A percentile compares a stretch with the other conserved stretches of the same genome.
phyloP scores from a whole-genome alignment of 805 yeast genomes.

The Wickerhamiella shivajii region DNA sequence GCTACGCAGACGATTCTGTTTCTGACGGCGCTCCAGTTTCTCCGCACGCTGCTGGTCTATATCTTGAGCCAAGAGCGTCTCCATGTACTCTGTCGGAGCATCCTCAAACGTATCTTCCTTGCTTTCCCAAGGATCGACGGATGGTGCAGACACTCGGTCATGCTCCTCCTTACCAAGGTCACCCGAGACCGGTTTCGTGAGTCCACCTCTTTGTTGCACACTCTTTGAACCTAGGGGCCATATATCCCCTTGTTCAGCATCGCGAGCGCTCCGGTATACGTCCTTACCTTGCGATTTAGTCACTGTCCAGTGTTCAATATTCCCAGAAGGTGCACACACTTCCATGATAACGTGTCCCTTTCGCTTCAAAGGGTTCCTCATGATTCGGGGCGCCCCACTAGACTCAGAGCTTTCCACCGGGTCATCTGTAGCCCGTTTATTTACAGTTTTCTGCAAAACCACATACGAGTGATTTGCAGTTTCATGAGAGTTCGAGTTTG shows the following conservation, averaged over 20 bases:
- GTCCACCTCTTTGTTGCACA: constrained; percentile 25
- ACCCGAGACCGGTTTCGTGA: neutral
- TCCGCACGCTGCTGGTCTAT: constrained; percentile 8
- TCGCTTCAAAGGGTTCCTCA: constrained; percentile 52
- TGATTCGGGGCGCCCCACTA: constrained; percentile 42
- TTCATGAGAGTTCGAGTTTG: constrained; percentile 56
- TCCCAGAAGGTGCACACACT: constrained; percentile 67
- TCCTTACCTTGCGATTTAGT: constrained; percentile 63
- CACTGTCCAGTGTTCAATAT: constrained; percentile 74
- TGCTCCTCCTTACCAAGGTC: neutral
- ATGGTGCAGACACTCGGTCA: too few species aligned
- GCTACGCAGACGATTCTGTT: constrained; percentile 6
- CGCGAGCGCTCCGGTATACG: constrained; percentile 80
- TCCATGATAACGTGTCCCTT: constrained; percentile 72
- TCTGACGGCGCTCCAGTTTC: constrained; percentile 10
- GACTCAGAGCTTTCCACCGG: neutral
- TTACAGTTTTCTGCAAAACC: constrained; percentile 40
- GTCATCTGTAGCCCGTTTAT: neutral
- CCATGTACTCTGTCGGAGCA: constrained; percentile 8
- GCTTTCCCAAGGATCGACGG: constrained; percentile 5
- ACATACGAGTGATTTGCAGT: constrained; percentile 60
- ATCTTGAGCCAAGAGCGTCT: constrained; percentile 10
- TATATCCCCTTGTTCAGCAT: constrained; percentile 66
- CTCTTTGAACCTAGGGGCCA: constrained; percentile 68
- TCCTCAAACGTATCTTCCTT: constrained; percentile 10